These are phyloP conservation scores for Chaetomium globosum DNA, from an alignment of 2,329 filamentous ascomycete genomes.

Conservation along the genomic window DNA sequence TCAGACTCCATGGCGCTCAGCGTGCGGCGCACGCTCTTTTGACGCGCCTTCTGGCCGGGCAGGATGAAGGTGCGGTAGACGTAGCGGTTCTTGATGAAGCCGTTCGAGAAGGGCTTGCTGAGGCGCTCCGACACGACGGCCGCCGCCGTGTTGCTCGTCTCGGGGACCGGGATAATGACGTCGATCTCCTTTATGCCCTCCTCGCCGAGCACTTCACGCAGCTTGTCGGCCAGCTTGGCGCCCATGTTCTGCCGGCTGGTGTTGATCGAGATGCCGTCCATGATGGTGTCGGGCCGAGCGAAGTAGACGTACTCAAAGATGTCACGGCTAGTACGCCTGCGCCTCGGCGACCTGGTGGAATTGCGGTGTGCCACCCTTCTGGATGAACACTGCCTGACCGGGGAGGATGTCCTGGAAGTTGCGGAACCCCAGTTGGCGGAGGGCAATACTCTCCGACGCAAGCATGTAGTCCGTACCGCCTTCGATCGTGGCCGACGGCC, in stretches of 20 bases:
- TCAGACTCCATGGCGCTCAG: conserved; percentile 84
- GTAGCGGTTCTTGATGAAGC: conserved; percentile 87
- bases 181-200: conserved; percentile 77
- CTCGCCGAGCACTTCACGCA: conserved; percentile 67
- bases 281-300: conserved; percentile 76
- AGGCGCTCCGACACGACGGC: conserved; percentile 74
- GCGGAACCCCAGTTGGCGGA: conserved; percentile 77
- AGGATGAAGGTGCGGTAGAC: conserved; percentile 75
- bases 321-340: conserved; percentile 75
- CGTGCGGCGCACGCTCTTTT: conserved; percentile 88
- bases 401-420: conserved; percentile 77
- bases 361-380: conserved; percentile 72
- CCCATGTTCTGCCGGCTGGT: conserved; percentile 86
- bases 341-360: conserved; percentile 74
- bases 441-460: conserved; percentile 83
- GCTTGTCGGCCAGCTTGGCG: conserved; percentile 72
- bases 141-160: conserved; percentile 78
- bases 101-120: conserved; percentile 75
- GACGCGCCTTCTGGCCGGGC: conserved; percentile 73
- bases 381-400: conserved; percentile 82
- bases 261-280: conserved; percentile 87
- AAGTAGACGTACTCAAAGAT: conserved; percentile 91
- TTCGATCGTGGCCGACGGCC: conserved; percentile 64
- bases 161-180: conserved; percentile 74
- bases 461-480: conserved; percentile 82